These are phyloP conservation scores for Ceratocystis albifundus DNA, from an alignment of 2,329 filamentous ascomycete species.

Conservation along the genomic window DNA sequence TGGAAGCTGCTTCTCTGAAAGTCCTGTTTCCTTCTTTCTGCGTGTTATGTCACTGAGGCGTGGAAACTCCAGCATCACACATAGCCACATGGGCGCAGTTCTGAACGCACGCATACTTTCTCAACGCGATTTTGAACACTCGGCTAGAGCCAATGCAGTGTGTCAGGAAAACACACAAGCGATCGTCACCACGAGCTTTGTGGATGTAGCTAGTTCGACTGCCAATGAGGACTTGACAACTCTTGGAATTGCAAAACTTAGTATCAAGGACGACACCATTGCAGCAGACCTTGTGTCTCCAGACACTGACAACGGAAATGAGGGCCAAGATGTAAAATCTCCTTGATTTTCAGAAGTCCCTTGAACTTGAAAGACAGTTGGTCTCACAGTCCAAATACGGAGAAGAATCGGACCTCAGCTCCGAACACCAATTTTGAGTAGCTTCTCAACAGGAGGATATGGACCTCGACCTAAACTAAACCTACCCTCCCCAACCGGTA, in stretches of 20 bases:
- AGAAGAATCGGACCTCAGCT: not conserved
- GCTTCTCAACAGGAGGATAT: not conserved
- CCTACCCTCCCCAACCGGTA: too few species aligned
- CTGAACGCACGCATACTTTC: slow-evolving; percentile 29
- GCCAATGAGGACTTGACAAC: not conserved
- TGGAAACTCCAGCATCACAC: slow-evolving; percentile 32
- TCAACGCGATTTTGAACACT: slow-evolving; percentile 24
- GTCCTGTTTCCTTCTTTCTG: slow-evolving; percentile 33
- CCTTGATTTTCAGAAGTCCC: not conserved
- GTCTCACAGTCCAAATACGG: not conserved
- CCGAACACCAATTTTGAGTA: not conserved
- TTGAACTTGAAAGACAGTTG: accelerated
- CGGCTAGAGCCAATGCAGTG: too few species aligned
- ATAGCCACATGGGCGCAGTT: slow-evolving; percentile 35
- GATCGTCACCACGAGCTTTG: too few species aligned
- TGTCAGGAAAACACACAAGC: too few species aligned
- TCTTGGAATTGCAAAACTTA: not conserved
- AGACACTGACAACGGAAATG: too few species aligned
- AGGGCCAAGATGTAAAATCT: not conserved
- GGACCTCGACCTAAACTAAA: not conserved
- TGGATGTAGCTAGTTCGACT: too few species aligned
- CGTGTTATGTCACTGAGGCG: slow-evolving; percentile 31
- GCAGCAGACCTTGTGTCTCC: too few species aligned
- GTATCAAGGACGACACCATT: not conserved
- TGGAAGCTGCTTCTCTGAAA: slow-evolving; percentile 27